phyloP scores from a whole-genome alignment of 148 eudicot genomes.

The Camellia granthamiana region DNA sequence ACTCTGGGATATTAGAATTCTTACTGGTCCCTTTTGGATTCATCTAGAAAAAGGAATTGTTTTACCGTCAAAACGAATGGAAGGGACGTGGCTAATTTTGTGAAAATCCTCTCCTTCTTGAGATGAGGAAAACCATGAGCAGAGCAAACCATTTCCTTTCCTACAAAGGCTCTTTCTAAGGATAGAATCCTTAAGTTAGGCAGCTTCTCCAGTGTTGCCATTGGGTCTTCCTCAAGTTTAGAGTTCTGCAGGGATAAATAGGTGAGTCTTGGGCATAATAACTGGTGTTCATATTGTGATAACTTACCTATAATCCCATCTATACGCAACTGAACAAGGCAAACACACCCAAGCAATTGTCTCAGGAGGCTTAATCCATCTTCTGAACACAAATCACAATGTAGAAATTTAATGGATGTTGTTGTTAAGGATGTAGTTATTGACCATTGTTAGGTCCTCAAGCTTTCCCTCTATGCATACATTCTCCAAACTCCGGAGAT shows the following conservation, averaged over 20 bases:
- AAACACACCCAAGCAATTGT: neutral
- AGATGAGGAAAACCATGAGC: slow-evolving; percentile 21
- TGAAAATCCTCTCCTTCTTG: slow-evolving; percentile 6
- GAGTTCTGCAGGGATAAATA: neutral
- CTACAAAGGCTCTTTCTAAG: neutral
- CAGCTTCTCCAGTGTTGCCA: slow-evolving; percentile 11
- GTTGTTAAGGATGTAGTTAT: neutral
- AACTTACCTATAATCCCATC: neutral
- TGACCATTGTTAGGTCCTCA: neutral
- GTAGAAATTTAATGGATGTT: neutral
- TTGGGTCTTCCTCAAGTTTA: slow-evolving; percentile 4
- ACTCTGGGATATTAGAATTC: too few species aligned
- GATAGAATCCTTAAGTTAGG: slow-evolving; percentile 10
- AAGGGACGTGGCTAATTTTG: neutral
- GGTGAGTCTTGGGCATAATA: neutral
- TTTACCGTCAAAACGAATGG: neutral
- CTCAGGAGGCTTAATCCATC: neutral
- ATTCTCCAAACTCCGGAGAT: slow-evolving; percentile 1
- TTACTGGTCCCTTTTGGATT: too few species aligned
- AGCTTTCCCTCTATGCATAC: neutral
- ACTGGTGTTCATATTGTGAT: neutral
- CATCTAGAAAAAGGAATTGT: too few species aligned
- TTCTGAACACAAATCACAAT: neutral
- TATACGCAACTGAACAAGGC: slow-evolving; percentile 1
- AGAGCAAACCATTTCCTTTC: slow-evolving; percentile 16